Percentiles rank a stretch among this genome's conserved stretches.
phyloP scores from a whole-genome alignment of 2,329 filamentous ascomycete species.

The Chaetomiaceae sp. region DNA sequence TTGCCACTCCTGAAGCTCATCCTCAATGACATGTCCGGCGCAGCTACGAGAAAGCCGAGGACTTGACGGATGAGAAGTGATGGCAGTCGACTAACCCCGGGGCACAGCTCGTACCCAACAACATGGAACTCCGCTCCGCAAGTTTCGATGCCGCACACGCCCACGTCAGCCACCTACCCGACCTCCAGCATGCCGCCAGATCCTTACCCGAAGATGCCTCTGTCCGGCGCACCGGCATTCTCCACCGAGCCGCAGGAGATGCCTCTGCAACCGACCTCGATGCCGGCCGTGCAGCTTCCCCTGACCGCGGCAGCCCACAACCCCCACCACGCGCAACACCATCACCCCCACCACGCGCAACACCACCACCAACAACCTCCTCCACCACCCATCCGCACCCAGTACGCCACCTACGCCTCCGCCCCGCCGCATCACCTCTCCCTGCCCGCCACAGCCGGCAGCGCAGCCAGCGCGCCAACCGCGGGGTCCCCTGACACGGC shows the following conservation, averaged over 20 bases:
- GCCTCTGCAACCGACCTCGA: slow-evolving; percentile 45
- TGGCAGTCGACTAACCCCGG: slow-evolving; percentile 25
- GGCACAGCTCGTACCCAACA: slow-evolving; percentile 47
- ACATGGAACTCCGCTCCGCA: slow-evolving; percentile 46
- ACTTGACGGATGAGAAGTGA: too few relatives aligned
- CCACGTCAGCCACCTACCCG: slow-evolving; percentile 45
- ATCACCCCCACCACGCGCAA: neutral
- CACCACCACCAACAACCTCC: neutral
- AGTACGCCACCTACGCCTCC: slow-evolving; percentile 48
- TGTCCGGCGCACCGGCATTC: slow-evolving; percentile 43
- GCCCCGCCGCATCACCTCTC: slow-evolving; percentile 46
- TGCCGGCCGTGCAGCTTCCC: slow-evolving; percentile 49
- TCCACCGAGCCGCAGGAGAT: slow-evolving; percentile 48
- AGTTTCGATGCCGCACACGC: slow-evolving; percentile 43
- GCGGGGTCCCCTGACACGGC: neutral
- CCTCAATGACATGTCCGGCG: too few relatives aligned
- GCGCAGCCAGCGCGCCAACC: slow-evolving; percentile 29
- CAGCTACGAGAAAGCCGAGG: too few relatives aligned
- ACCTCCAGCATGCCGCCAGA: slow-evolving; percentile 45
- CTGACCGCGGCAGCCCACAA: slow-evolving; percentile 42
- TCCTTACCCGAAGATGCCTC: slow-evolving; percentile 47
- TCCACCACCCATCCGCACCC: slow-evolving; percentile 43
- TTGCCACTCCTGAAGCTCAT: too few relatives aligned
- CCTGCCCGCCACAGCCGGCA: slow-evolving; percentile 32
- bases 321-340: slow-evolving; percentile 29